Evolutionary conservation across 805 yeast genomes (phyloP).

Genomic region (Candida ipomoeae): DNA sequence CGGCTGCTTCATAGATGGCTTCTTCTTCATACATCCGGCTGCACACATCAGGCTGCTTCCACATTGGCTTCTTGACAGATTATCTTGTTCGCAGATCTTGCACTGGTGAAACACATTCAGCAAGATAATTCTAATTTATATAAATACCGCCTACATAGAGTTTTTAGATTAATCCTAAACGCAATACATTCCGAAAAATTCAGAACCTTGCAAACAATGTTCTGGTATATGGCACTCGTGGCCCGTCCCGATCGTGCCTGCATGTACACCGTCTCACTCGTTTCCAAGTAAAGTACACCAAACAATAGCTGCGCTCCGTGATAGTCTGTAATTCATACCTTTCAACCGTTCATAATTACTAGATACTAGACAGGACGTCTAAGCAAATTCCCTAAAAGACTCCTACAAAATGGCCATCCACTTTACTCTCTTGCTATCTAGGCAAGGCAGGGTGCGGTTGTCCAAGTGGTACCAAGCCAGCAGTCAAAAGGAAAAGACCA

Average conservation of each 20-base stretch:
- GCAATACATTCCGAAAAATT: neutral
- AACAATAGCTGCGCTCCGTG: neutral
- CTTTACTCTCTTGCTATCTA: constrained; percentile 74
- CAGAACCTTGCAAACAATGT: neutral
- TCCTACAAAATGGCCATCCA: constrained; percentile 59
- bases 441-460: constrained; percentile 93
- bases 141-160: no score
- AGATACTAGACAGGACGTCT: neutral
- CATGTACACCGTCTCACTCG: neutral
- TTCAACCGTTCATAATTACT: neutral
- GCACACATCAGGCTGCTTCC: no score
- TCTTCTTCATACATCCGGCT: no score
- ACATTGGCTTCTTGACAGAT: neutral
- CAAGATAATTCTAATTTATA: no score
- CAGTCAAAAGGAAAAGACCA: constrained; percentile 79
- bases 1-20: no score
- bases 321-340: neutral
- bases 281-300: neutral
- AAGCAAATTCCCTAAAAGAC: neutral
- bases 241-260: neutral
- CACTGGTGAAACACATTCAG: neutral
- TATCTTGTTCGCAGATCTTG: neutral
- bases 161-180: no score
- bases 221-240: neutral
- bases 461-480: constrained; percentile 89